phyloP scores from a whole-genome alignment of 495 filamentous ascomycete species.

The Penicillium diatomitis region DNA sequence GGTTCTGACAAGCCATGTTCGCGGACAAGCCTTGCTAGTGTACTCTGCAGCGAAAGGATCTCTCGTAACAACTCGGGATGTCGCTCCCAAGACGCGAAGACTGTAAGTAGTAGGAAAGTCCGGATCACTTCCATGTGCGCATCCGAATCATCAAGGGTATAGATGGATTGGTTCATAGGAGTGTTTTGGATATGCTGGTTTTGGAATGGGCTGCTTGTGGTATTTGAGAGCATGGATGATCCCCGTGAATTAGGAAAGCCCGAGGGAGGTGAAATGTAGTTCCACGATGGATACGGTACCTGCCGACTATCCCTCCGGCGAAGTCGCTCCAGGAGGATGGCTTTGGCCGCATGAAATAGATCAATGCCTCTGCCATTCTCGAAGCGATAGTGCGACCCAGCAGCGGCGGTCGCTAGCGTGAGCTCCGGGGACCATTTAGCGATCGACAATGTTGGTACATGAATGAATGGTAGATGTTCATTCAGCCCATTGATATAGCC shows the following conservation, averaged over 20 bases:
- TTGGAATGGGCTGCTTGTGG: constrained; percentile 33
- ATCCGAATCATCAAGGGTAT: constrained; percentile 37
- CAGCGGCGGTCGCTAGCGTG: constrained; percentile 38
- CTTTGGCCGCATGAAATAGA: constrained; percentile 56
- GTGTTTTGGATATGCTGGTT: constrained; percentile 21
- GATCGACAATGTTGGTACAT: constrained; percentile 39
- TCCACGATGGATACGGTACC: constrained; percentile 36
- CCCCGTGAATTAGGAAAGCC: constrained; percentile 32
- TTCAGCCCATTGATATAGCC: constrained; percentile 43
- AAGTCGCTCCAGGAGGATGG: constrained; percentile 38
- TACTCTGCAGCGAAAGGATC: constrained; percentile 42
- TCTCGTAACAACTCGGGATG: constrained; percentile 41
- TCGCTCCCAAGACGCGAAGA: constrained; percentile 46
- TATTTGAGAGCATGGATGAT: constrained; percentile 31
- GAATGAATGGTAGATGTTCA: constrained; percentile 42
- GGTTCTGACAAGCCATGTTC: constrained; percentile 37
- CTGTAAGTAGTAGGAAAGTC: constrained; percentile 39
- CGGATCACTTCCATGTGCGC: constrained; percentile 43
- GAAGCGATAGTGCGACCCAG: constrained; percentile 48
- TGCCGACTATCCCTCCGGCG: constrained; percentile 39
- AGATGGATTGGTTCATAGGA: constrained; percentile 26
- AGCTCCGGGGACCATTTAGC: constrained; percentile 38
- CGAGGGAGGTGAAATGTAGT: constrained; percentile 30
- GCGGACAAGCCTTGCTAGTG: constrained; percentile 40
- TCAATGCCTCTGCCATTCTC: constrained; percentile 58